phyloP scores from a whole-genome alignment of 2,329 filamentous ascomycete species.

The Colletotrichum sp. region DNA sequence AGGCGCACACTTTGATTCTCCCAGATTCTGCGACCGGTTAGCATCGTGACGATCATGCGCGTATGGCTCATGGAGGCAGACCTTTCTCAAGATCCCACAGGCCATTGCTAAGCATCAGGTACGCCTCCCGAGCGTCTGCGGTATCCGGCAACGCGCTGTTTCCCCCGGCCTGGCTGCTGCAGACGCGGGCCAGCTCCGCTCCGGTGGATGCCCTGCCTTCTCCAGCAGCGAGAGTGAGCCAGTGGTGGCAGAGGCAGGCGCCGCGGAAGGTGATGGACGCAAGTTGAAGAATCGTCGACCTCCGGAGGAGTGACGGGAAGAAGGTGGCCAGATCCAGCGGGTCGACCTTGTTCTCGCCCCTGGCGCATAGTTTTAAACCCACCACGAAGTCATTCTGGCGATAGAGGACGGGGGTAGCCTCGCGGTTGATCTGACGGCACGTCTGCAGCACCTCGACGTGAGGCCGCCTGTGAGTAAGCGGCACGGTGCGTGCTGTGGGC shows the following conservation, averaged over 20 bases:
- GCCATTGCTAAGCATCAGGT: background rate
- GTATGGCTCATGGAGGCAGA: background rate
- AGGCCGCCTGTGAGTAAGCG: constrained; percentile 16
- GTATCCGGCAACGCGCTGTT: background rate
- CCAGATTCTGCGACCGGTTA: background rate
- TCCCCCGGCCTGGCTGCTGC: background rate
- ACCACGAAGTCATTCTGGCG: constrained; percentile 31
- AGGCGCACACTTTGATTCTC: constrained; percentile 1
- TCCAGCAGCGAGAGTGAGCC: background rate
- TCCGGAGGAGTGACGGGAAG: constrained; percentile 25
- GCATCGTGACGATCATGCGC: background rate
- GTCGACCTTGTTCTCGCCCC: background rate
- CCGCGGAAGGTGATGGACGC: constrained; percentile 20
- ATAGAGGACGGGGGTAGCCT: constrained; percentile 34
- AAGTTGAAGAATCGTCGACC: constrained; percentile 22
- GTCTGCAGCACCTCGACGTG: constrained; percentile 31
- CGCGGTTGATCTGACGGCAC: constrained; percentile 32
- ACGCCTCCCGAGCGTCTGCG: background rate
- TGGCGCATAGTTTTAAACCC: constrained; percentile 15
- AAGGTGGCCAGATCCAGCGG: constrained; percentile 2
- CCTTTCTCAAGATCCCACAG: background rate
- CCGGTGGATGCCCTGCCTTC: background rate
- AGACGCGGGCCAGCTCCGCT: background rate
- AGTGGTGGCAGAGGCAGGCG: constrained; percentile 22
- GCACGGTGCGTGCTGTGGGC: constrained; percentile 3